Evolutionary conservation across 805 yeast species (phyloP).

Genomic region (Candida peoriensis): DNA sequence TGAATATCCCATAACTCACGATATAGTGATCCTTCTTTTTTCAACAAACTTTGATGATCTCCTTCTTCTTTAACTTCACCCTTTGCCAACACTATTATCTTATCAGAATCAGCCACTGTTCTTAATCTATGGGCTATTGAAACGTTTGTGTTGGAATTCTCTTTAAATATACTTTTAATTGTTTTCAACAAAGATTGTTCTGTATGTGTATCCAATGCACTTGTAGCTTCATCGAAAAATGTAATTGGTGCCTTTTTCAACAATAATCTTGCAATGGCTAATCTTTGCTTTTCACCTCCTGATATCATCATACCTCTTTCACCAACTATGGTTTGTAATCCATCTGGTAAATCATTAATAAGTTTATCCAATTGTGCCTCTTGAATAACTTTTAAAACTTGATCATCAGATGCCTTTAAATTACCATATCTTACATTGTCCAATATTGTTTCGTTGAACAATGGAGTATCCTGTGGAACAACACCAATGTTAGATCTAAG

Average conservation of each 20-base stretch:
- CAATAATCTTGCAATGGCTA: constrained; percentile 89
- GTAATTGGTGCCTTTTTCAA: constrained; percentile 84
- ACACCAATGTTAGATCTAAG: constrained; percentile 76
- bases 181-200: constrained; percentile 81
- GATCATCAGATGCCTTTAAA: constrained; percentile 64
- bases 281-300: constrained; percentile 97
- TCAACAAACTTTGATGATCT: constrained; percentile 60
- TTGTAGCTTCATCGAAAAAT: constrained; percentile 95
- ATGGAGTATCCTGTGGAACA: constrained; percentile 96
- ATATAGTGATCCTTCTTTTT: constrained; percentile 56
- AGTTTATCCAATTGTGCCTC: constrained; percentile 66
- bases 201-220: constrained; percentile 94
- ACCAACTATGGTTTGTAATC: constrained; percentile 83
- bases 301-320: constrained; percentile 99
- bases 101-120: constrained; percentile 91
- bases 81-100: constrained; percentile 76
- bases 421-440: constrained; percentile 89
- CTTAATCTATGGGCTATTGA: constrained; percentile 92
- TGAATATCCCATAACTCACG: constrained; percentile 87
- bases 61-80: constrained; percentile 90
- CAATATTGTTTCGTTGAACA: constrained; percentile 83
- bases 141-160: constrained; percentile 63
- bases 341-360: constrained; percentile 73
- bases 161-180: constrained; percentile 59
- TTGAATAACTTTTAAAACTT: constrained; percentile 57